These are phyloP conservation scores for Phaffomyces opuntiae DNA, from an alignment of 805 yeast species.

Conservation along the genomic window DNA sequence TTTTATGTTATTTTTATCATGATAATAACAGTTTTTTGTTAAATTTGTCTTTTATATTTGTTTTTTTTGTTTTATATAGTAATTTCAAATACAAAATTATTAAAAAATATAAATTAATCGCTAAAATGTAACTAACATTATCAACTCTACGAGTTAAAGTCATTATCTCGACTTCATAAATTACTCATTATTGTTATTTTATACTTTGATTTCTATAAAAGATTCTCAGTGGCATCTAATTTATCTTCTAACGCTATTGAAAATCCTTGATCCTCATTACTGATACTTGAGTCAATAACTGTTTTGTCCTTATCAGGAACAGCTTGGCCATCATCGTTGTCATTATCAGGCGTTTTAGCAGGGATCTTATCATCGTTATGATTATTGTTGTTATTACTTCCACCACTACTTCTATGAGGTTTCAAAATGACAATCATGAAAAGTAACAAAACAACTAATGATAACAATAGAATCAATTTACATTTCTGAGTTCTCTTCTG, in stretches of 20 bases:
- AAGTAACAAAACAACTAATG: constrained; percentile 64
- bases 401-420: constrained; percentile 32
- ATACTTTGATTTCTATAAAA: neutral
- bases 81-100: no score
- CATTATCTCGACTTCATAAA: no score
- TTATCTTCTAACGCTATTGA: neutral
- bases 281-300: no score
- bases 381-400: constrained; percentile 17
- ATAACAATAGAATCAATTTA: constrained; percentile 69
- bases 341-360: neutral
- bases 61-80: no score
- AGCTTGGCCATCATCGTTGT: neutral
- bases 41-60: no score
- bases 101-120: no score
- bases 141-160: no score
- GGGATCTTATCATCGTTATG: neutral
- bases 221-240: neutral
- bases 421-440: constrained; percentile 65
- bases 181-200: neutral
- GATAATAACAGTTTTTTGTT: no score
- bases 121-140: no score
- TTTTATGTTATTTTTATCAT: no score
- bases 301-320: neutral
- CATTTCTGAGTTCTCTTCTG: constrained; percentile 90
- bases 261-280: neutral